Base-by-base conservation (phyloP, 257 asterid genomes). In the Knoxia roxburghii region DNA sequence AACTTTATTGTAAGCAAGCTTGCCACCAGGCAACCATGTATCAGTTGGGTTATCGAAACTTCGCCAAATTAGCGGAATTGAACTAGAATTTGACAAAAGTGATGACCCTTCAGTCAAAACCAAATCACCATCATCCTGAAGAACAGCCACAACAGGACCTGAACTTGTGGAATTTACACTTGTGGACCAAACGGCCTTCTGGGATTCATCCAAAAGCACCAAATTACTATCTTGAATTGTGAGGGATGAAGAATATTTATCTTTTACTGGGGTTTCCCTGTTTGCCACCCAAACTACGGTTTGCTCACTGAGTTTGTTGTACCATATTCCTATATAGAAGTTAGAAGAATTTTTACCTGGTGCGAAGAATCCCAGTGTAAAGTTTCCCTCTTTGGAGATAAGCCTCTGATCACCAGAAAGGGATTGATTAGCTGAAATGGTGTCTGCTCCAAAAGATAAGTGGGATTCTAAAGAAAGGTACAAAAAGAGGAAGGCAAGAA, bases 21-120 rank as follows among this genome's bases (percentile, higher is more conserved):
- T 91, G 4, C 84, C 79, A 50, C 83, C 94, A 23, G 95, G 94
- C 64, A 91, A 71, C 96, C 95, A 91, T 33, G 96, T 87, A 58
- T 84, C 33, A 18, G 61, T 77, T 2, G 89, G 89, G 52, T 81
- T 6, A 75, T 85, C 84, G 43, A 91, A 57, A 68, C 98, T 91
- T 69, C 87, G 72, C 98, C 95, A 91, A 60, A 80, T 32, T 29
- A 84, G 73, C 7, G 55, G 10, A 23, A 43, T 29, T 51, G 43
- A 39, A 73, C 26, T 68, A 23, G 39, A 23, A 63, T 63, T 61
- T 6, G 73, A 51, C 13, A 72, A 68, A 49, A 5, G 18, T 32
- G 35, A 49, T 13, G 70, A 50, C 69, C 71, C 81, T 51, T 75
- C 79, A 45, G 69, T 73, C 75, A 91, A 52, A 71, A 86, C 78